Percentiles rank a stretch among this genome's conserved stretches.
These are phyloP conservation scores for Plantago coronopus DNA, from an alignment of 305 asterid genomes.

Conservation along the genomic window DNA sequence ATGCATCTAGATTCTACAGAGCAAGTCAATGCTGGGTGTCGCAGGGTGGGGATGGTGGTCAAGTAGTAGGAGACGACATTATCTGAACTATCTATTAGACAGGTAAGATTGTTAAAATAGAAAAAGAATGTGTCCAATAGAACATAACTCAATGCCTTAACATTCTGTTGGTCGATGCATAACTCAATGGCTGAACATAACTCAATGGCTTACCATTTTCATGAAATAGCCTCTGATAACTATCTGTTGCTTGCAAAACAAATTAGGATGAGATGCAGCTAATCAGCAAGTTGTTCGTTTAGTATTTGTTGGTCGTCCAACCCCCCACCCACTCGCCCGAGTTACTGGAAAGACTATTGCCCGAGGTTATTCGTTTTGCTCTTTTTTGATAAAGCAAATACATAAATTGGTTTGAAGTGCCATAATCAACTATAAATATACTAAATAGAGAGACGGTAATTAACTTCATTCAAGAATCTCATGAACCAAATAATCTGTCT, in stretches of 20 bases:
- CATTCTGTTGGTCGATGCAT: too few relatives aligned
- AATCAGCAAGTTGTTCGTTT: too few relatives aligned
- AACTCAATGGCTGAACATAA: too few relatives aligned
- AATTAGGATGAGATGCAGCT: too few relatives aligned
- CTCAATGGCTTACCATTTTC: too few relatives aligned
- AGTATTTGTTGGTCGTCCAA: too few relatives aligned
- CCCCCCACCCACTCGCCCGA: too few relatives aligned
- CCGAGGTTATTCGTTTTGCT: background rate
- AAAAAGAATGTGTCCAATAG: background rate
- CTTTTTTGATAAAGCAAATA: background rate
- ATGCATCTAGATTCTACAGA: background rate
- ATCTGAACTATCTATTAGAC: background rate
- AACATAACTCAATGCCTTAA: background rate
- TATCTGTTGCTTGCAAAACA: too few relatives aligned
- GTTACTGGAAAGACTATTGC: too few relatives aligned
- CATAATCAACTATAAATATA: background rate
- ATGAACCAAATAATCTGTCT: background rate
- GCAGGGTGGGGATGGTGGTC: background rate
- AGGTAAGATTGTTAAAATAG: background rate
- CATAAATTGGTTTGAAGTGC: background rate
- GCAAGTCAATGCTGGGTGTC: background rate
- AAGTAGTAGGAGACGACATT: background rate
- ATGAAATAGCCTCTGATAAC: too few relatives aligned
- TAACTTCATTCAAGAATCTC: background rate
- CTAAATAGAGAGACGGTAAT: background rate